Percentiles rank a stretch among this genome's conserved stretches.
phyloP scores from a whole-genome alignment of 169 alveolate species.

The Eimeria maxima region DNA sequence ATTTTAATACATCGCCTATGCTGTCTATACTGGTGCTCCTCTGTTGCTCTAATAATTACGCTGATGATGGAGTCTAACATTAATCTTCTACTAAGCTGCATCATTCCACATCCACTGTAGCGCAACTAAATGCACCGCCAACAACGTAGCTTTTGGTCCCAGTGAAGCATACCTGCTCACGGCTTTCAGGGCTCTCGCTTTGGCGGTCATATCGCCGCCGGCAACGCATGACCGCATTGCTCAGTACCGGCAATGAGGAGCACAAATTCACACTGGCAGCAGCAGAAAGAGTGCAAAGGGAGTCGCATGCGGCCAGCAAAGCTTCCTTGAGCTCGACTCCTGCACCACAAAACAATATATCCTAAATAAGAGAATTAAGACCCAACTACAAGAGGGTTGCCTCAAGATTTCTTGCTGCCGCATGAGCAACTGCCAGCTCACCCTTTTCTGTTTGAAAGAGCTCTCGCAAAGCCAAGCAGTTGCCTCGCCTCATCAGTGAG shows the following conservation, averaged over 20 bases:
- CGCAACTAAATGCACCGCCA: neutral
- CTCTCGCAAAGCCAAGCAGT: constrained; percentile 60
- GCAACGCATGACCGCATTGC: constrained; percentile 34
- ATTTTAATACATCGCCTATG: neutral
- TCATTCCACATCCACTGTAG: neutral
- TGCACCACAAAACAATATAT: neutral
- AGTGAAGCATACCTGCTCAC: constrained; percentile 7
- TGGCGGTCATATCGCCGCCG: constrained; percentile 35
- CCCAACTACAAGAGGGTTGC: neutral
- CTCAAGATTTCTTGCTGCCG: neutral
- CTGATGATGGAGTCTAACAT: neutral
- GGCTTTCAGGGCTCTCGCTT: constrained; percentile 45
- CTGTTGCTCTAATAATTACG: no score
- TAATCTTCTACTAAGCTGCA: neutral
- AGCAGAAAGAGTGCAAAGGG: constrained; percentile 41
- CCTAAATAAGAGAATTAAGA: neutral
- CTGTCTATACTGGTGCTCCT: neutral
- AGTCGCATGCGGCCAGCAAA: neutral
- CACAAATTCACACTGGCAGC: constrained; percentile 9
- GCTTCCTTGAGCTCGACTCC: constrained; percentile 55
- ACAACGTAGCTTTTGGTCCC: neutral
- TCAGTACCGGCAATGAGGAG: constrained; percentile 20
- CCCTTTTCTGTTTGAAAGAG: constrained; percentile 20
- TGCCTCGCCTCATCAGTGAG: constrained; percentile 44
- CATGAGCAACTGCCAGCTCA: neutral